A percentile compares a stretch with the other conserved stretches of the same genome.
These are phyloP conservation scores for Allium cepa DNA, from an alignment of 106 monocot genomes.

Conservation along the genomic window DNA sequence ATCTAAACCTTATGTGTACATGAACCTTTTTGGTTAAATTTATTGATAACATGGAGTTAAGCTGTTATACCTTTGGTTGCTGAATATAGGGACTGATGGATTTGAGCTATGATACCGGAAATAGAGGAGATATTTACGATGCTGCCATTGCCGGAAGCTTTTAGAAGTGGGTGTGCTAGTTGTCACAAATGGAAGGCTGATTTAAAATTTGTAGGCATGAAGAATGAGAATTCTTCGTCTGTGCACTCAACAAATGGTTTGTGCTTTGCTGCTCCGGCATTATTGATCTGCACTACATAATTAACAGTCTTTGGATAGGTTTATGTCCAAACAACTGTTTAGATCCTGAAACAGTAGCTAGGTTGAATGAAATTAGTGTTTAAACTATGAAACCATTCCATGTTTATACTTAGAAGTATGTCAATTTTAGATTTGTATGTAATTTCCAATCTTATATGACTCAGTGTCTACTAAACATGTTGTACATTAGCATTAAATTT, in stretches of 20 bases:
- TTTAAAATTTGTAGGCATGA: constrained; percentile 41
- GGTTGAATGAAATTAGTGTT: neutral
- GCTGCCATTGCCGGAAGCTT: constrained; percentile 28
- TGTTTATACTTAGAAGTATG: constrained; percentile 53
- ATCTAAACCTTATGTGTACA: too few relatives aligned
- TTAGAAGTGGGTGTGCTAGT: constrained; percentile 41
- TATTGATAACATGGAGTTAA: neutral
- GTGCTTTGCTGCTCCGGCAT: constrained; percentile 11
- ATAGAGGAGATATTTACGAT: constrained; percentile 42
- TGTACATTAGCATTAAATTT: neutral
- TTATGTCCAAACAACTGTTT: neutral
- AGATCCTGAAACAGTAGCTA: neutral
- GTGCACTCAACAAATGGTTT: constrained; percentile 20
- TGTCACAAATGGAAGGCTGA: constrained; percentile 53
- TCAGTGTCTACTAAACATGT: constrained; percentile 3
- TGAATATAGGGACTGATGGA: constrained; percentile 10
- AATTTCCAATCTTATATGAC: neutral
- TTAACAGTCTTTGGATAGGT: neutral
- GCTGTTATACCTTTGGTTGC: constrained; percentile 37
- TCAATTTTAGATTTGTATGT: constrained; percentile 16
- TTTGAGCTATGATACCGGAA: constrained; percentile 18
- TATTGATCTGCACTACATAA: constrained; percentile 20
- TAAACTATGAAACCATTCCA: neutral
- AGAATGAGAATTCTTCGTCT: constrained; percentile 13
- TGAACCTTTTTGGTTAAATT: too few relatives aligned